Evolutionary conservation across 2,329 filamentous ascomycete species (phyloP), one percentile per base, ranked within the genome.

Genomic region (Endocalyx cinctus): DNA sequence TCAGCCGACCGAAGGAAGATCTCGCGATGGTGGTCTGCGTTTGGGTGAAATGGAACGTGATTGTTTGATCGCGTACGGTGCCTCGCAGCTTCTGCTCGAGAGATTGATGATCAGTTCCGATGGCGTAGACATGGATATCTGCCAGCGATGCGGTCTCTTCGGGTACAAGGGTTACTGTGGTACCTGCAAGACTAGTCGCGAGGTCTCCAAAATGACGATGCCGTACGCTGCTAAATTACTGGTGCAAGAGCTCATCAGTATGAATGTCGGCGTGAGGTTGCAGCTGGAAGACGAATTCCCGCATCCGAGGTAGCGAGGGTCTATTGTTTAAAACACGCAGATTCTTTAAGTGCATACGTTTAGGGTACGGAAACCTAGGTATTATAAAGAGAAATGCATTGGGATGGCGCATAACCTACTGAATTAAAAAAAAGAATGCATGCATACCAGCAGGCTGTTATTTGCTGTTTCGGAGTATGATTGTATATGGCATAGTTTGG

Each of bases 11-110:
- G 92, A 98, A 67, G 92, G 92, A 70, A 80, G 92, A 50, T 94
- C 89, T 7, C 72, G 90, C 37, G 87, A 94, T 46, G 92, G 92
- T 62, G 92, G 92, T 60, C 70, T 98, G 27, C 82, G 92, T 58
- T 69, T 98, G 28, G 92, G 94, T 56, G 92, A 98, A 66, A 98
- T 98, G 94, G 92, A 98, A 60, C 87, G 92, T 50, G 92, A 98
- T 68, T 98, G 92, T 63, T 61, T 98, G 42, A 97, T 98, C 49
- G 92, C 92, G 8, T 98, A 98, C 58, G 92, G 92, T 37, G 92
- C 92, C 7, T 88, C 82, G 34, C 92, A 98, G 62, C 72, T 98
- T 22, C 71, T 98, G 19, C 72, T 97, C 4, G 92, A 98, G 64
- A 79, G 92, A 23, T 69, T 98, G 39, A 98, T 98, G 94, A 76